Base-by-base conservation (phyloP, 1,284 basidiomycete species). In the Pisolithus thermaeus region DNA sequence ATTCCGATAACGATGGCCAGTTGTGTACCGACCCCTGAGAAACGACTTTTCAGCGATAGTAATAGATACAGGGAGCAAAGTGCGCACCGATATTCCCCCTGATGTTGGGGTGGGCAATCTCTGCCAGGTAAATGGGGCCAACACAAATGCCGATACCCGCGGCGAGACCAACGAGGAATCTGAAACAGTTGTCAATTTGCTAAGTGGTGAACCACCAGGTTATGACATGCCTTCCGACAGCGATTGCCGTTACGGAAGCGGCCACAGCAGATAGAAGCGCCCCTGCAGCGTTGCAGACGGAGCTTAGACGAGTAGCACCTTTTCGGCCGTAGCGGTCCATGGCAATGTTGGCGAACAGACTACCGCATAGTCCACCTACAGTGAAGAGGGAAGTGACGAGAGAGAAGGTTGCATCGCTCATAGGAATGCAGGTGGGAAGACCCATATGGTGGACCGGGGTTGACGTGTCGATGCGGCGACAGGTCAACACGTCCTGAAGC, bases 141-240 rank as follows among this genome's bases (percentile, higher is more conserved):
- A 92, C 80, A 59, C 91, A 95, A 4, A 95, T 75, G 18, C 87
- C 91, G 48, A 96, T 70, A 23, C 93, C 93, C 32, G 89, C 85
- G 9, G 85, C 87, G 7, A 92, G 61, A 9, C 93, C 94, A 9
- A 87, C 81, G 20, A 94, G 62, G 51, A 92, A 76, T 58, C 90
- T 92, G 59, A 6, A 52, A 40, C 46, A 42, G 4, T 14, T 35
- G 32, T 35, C 32, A 35, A 22, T 36, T 16, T 27, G 3, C 27
- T 46, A 38, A 23, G 30, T 43, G 23, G 40, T 11, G 3, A 35
- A 2, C 14, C 5, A 18, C n/a, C 11, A 5, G n/a, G n/a, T 46
- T 4, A 30, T 32, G 37, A 49, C 63, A 51, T 60, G 87, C 89
- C 90, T 79, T 58, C 90, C 90, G 38, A 89, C 51, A 4, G 79